Evolutionary conservation across 2,329 filamentous ascomycete genomes (phyloP), one percentile per base, ranked within the genome.

Genomic region (Fusarium sp.): DNA sequence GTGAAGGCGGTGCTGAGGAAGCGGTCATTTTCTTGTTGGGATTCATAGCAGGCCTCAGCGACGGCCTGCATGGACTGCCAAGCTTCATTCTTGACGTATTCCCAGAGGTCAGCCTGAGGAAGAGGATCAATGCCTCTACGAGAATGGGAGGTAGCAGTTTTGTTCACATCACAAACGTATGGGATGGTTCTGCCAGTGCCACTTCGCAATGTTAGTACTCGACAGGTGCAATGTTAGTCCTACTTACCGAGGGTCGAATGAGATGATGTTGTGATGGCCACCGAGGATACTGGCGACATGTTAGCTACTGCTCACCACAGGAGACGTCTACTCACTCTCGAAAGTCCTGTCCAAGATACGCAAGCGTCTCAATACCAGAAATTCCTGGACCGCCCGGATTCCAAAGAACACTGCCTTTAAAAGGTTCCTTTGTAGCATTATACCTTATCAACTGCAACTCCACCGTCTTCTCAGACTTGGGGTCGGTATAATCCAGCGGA

Each of bases 351-450:
- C 66, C 70, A 20, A 57, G 51, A 11, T 44, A 44, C 2, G 62
- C 66, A 37, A 72, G 37, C 2, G 56, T 55, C 42, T 73, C 68
- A 7, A 71, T 40, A 1, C 71, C 71, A 9, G 60, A 61, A 6
- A 54, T 56, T 16, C 79, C 79, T 1, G 80, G 80, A 0, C 80
- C 80, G 8, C 80, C 80, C 40, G 81, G 80, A 58, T 83, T 81
- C 63, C 81, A 70, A 8, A 82, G 63, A 25, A 83, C 79, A 58
- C 76, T 80, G 6, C 81, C 80, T 25, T 78, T 78, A 3, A 74
- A 74, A 2, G 77, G 75, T 34, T 76, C 51, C 9, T 74, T 72
- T 4, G 72, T 54, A 3, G 80, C 79, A 2, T 76, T 74, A 2
- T 77, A 70, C 14, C 68, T 78, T 22, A 79, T 45, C 4, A 83